Percentiles rank a stretch among this genome's conserved stretches.
These are phyloP conservation scores for Spinacia oleracea DNA, from an alignment of 179 eudicot genomes.

Conservation along the genomic window DNA sequence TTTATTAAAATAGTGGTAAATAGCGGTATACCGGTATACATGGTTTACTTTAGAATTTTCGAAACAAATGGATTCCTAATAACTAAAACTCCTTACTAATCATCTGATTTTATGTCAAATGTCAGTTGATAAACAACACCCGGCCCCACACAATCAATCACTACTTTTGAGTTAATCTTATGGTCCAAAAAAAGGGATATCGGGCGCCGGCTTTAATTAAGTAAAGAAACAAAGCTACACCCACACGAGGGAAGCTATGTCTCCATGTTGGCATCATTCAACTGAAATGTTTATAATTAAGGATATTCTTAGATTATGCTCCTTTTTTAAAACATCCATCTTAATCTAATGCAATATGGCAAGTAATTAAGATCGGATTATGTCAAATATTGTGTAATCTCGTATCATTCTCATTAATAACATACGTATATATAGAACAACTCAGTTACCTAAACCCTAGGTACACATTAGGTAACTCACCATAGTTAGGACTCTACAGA, in stretches of 20 bases:
- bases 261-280: constrained; percentile 12
- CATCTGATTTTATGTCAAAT: background rate
- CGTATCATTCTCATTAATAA: too few relatives aligned
- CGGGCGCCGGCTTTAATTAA: background rate
- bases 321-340: background rate
- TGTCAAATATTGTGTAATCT: too few relatives aligned
- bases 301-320: background rate
- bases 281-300: background rate
- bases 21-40: too few relatives aligned
- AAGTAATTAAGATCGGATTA: background rate
- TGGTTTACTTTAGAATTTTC: too few relatives aligned
- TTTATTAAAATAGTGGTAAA: too few relatives aligned
- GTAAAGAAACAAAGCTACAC: background rate
- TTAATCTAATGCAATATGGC: background rate
- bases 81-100: too few relatives aligned
- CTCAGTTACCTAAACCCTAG: too few relatives aligned
- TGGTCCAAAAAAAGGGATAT: background rate
- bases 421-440: too few relatives aligned
- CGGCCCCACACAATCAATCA: constrained; percentile 1
- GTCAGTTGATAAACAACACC: constrained; percentile 6
- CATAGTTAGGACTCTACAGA: too few relatives aligned
- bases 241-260: constrained; percentile 10
- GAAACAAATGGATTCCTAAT: too few relatives aligned
- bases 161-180: background rate
- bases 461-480: too few relatives aligned